Conservation (phyloP, 2,329 filamentous ascomycete species). For the Pestalotiopsis sp. region DNA sequence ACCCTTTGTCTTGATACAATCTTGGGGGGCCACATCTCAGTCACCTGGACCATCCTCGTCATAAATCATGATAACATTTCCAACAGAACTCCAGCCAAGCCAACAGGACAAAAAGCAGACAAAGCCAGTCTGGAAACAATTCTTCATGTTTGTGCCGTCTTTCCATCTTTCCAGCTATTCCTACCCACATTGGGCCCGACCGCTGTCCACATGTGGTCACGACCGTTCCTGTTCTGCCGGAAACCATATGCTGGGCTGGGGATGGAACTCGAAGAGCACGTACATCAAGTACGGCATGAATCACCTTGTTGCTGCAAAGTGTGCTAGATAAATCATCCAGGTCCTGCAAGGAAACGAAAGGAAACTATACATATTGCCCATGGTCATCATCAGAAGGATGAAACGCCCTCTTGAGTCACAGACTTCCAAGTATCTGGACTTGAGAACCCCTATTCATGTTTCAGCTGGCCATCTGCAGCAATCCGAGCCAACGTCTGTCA, state of each 20-base stretch:
- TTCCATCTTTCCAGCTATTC: not conserved
- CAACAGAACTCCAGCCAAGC: not conserved
- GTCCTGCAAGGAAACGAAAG: not conserved
- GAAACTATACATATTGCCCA: not conserved
- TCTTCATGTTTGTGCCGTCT: not conserved
- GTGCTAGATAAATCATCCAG: not conserved
- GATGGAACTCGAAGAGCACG: not conserved
- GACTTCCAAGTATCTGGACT: not conserved
- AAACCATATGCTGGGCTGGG: no score
- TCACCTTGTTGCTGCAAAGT: not conserved
- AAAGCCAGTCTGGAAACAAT: not conserved
- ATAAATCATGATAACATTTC: not conserved
- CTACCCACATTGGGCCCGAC: not conserved
- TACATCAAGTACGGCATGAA: not conserved
- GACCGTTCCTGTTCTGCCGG: not conserved
- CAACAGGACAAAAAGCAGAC: not conserved
- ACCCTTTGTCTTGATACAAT: not conserved
- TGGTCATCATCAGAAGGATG: not conserved
- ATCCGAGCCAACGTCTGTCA: not conserved
- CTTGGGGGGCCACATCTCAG: not conserved
- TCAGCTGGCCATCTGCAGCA: not conserved
- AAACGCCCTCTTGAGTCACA: not conserved
- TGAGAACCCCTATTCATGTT: not conserved
- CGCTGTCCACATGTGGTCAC: not conserved
- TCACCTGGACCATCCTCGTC: not conserved